phyloP scores from a whole-genome alignment of 139 green algal genomes.

The Cymbomonas tetramitiformis region DNA sequence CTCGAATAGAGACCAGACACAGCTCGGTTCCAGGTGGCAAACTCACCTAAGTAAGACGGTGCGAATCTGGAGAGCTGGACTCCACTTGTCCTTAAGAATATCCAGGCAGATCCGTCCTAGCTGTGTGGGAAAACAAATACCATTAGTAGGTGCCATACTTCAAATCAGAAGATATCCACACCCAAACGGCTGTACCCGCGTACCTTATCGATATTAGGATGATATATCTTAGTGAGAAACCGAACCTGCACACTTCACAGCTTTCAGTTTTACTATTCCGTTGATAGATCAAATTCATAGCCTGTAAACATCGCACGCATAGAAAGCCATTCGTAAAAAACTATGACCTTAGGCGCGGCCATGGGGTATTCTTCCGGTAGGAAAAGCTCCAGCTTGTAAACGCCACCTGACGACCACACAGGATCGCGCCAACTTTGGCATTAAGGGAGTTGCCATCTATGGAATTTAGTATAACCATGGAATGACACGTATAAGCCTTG shows the following conservation, averaged over 20 bases:
- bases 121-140: constrained; percentile 8
- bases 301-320: not conserved
- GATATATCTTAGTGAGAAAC: constrained; percentile 97
- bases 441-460: constrained; percentile 2
- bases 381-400: constrained; percentile 96
- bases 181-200: not conserved
- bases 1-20: not conserved
- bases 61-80: constrained; percentile 89
- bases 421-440: too few species aligned
- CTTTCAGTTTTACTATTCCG: too few species aligned
- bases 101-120: constrained; percentile 96
- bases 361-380: constrained; percentile 98
- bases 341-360: constrained; percentile 82
- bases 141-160: not conserved
- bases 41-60: constrained; percentile 91
- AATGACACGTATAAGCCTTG: not conserved
- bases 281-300: not conserved
- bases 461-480: not conserved
- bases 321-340: not conserved
- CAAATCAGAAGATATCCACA: not conserved
- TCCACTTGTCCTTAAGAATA: constrained; percentile 99
- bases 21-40: constrained; percentile 40
- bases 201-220: constrained; percentile 96
- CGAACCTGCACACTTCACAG: constrained; percentile 66
- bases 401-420: too few species aligned